Base-by-base conservation (phyloP, 1,284 basidiomycete species). In the Apiotrichum domesticum region DNA sequence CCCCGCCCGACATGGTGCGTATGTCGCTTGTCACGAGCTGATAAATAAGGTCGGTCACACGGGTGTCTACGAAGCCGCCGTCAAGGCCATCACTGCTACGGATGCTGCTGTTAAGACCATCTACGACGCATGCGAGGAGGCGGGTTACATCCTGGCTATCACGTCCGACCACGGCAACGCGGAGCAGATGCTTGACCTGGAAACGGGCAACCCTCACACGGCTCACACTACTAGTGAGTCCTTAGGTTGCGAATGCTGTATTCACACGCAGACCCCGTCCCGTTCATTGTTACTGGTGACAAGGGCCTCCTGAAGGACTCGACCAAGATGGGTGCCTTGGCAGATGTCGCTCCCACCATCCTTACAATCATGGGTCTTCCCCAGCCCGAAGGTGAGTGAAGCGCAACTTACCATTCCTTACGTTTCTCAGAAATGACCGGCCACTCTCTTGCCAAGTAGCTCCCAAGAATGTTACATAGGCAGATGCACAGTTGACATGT, bases 131-230 rank as follows among this genome's bases (percentile, higher is more conserved):
- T 90, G 88, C 68, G 78, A 90, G 70, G 82, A 87, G 67, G 85
- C 87, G 11, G 90, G 89, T 44, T 94, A 92, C 74, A 82, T 91
- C 40, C 80, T 95, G 37, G 80, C 88, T 66, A 81, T 95, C 74
- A 94, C 91, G 6, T 85, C 91, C n/a, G 90, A 94, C 73, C 90
- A 93, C 72, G 90, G 90, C 14, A 93, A 94, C 71, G 90, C 75
- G 46, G 74, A 74, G 61, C 88, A 93, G 79, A 95, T 95, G 91
- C 79, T 86, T 62, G 88, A 94, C 76, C 81, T 81, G 5, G 80
- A 85, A 63, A 92, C 89, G 1, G 88, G 88, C 34, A 85, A 84
- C 50, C 90, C 90, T 15, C 89, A 92, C 75, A 76, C 74, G 41
- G 74, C 76, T 7, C 76, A 78, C 69, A 78, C 76, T 35, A 77